Evolutionary conservation across 2,329 filamentous ascomycete genomes (phyloP).

Genomic region (Diaporthe caulivora): DNA sequence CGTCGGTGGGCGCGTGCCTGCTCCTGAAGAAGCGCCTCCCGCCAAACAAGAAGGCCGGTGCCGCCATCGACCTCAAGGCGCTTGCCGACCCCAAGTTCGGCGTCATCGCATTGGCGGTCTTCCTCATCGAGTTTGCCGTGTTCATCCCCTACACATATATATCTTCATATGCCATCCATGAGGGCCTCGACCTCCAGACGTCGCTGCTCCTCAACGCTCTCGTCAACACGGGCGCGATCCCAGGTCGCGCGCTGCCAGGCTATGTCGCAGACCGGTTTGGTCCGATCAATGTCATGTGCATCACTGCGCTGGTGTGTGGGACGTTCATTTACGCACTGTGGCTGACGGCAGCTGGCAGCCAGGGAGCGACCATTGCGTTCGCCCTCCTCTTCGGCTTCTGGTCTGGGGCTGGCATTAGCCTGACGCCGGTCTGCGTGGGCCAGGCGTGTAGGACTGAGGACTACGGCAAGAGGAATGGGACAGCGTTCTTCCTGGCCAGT

Average conservation of each 20-base stretch:
- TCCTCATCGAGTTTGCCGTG: constrained; percentile 80
- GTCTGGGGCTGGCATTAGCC: constrained; percentile 82
- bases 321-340: constrained; percentile 80
- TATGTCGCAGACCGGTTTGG: constrained; percentile 85
- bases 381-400: constrained; percentile 84
- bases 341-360: constrained; percentile 73
- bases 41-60: constrained; percentile 68
- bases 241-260: constrained; percentile 84
- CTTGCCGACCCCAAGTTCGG: constrained; percentile 72
- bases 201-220: constrained; percentile 68
- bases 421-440: constrained; percentile 87
- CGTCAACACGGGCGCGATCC: constrained; percentile 82
- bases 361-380: constrained; percentile 77
- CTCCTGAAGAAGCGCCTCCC: constrained; percentile 72
- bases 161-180: constrained; percentile 77
- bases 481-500: constrained; percentile 84
- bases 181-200: constrained; percentile 81
- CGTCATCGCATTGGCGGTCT: constrained; percentile 75
- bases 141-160: constrained; percentile 88
- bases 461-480: constrained; percentile 89
- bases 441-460: constrained; percentile 84
- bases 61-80: constrained; percentile 75
- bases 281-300: constrained; percentile 85
- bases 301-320: constrained; percentile 71
- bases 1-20: constrained; percentile 59